These are phyloP conservation scores for Cordyceps fumosorosea DNA, from an alignment of 2,329 filamentous ascomycete species.

Conservation along the genomic window DNA sequence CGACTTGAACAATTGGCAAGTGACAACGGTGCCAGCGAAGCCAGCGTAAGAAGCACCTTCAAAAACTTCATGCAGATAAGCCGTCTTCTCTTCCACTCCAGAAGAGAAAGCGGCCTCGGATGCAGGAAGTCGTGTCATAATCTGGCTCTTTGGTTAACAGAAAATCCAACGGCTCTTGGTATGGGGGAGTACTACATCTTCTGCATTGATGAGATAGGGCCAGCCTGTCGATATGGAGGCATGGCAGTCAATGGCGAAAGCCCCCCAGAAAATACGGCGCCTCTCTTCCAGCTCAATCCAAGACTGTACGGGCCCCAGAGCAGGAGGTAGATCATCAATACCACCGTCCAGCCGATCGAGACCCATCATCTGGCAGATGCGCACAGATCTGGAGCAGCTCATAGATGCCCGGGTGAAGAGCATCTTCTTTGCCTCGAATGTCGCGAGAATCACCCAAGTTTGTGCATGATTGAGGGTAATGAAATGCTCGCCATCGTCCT, in stretches of 20 bases:
- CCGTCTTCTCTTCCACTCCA: constrained; percentile 56
- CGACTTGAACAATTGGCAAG: constrained; percentile 72
- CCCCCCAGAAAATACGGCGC: constrained; percentile 78
- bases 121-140: constrained; percentile 72
- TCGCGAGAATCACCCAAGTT: constrained; percentile 66
- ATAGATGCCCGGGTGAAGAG: constrained; percentile 81
- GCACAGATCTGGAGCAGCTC: constrained; percentile 64
- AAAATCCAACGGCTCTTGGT: background rate
- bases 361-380: constrained; percentile 77
- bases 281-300: constrained; percentile 75
- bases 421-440: constrained; percentile 79
- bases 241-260: constrained; percentile 77
- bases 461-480: constrained; percentile 76
- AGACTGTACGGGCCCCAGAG: constrained; percentile 63
- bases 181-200: constrained; percentile 44
- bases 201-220: constrained; percentile 73
- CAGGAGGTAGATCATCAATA: constrained; percentile 63
- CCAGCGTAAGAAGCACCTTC: constrained; percentile 58
- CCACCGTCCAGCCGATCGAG: constrained; percentile 68
- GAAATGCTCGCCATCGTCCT: constrained; percentile 71
- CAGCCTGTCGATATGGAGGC: constrained; percentile 85
- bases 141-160: constrained; percentile 31
- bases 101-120: constrained; percentile 70
- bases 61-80: constrained; percentile 59
- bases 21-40: constrained; percentile 65